Evolutionary conservation across 805 yeast genomes (phyloP).

Genomic region (Priceomyces carsonii): DNA sequence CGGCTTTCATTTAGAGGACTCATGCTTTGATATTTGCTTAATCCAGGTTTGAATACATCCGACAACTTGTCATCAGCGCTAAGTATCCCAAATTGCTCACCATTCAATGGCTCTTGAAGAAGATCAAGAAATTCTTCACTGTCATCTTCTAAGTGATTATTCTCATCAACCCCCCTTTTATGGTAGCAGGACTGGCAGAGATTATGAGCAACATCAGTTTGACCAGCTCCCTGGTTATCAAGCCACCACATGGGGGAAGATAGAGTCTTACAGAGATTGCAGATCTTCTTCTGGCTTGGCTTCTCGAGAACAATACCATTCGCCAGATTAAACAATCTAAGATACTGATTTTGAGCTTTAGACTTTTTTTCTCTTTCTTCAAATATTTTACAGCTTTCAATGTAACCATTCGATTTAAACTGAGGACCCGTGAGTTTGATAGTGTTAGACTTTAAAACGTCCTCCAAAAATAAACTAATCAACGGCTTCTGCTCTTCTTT

Average conservation of each 20-base stretch:
- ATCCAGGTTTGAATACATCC: constrained; percentile 9
- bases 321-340: constrained; percentile 8
- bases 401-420: constrained; percentile 29
- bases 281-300: constrained; percentile 9
- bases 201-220: constrained; percentile 4
- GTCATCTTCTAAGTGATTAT: constrained; percentile 12
- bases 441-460: constrained; percentile 19
- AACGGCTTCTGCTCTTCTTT: constrained; percentile 36
- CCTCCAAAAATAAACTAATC: constrained; percentile 42
- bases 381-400: constrained; percentile 18
- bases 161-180: constrained; percentile 7
- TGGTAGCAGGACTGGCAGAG: constrained; percentile 38
- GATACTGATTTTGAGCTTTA: constrained; percentile 3
- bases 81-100: constrained; percentile 31
- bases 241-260: constrained; percentile 43
- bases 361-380: constrained; percentile 12
- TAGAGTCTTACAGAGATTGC: constrained; percentile 22
- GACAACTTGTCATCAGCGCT: constrained; percentile 23
- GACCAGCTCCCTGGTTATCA: background rate
- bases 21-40: constrained; percentile 1
- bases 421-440: constrained; percentile 31
- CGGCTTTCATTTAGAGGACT: constrained; percentile 9
- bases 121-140: constrained; percentile 18
- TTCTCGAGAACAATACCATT: constrained; percentile 5
- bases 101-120: constrained; percentile 31